Evolutionary conservation across 139 green algal genomes (phyloP).

Genomic region (Chlorella sorokiniana): DNA sequence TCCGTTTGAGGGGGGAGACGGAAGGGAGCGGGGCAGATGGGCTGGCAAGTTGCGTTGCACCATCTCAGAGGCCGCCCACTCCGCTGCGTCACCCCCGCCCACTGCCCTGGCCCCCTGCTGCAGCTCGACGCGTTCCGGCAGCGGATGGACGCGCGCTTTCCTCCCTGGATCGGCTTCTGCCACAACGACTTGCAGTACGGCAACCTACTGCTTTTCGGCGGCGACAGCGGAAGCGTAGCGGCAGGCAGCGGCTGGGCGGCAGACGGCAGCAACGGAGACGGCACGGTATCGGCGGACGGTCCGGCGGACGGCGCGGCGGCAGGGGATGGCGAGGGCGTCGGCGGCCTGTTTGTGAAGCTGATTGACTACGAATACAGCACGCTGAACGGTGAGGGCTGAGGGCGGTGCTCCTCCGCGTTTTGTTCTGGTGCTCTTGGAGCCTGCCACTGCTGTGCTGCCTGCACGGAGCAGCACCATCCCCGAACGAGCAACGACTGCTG

Average conservation of each 20-base stretch:
- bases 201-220: conserved; percentile 63
- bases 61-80: no score
- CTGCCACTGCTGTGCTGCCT: background rate
- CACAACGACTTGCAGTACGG: conserved; percentile 81
- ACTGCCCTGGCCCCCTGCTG: background rate
- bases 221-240: background rate
- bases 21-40: no score
- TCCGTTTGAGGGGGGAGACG: no score
- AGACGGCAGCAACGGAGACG: background rate
- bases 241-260: background rate
- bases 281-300: background rate
- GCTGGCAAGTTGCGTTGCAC: no score
- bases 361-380: conserved; percentile 80
- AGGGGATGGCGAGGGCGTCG: background rate
- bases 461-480: no score
- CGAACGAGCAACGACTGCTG: no score
- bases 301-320: background rate
- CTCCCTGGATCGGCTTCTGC: conserved; percentile 57
- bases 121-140: conserved; percentile 4
- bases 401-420: background rate
- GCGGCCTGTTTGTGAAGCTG: conserved; percentile 38
- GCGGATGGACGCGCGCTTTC: background rate
- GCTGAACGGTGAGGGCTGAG: conserved; percentile 18
- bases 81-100: background rate
- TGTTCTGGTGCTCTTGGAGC: background rate